Evolutionary conservation across 2,329 filamentous ascomycete genomes (phyloP).

Genomic region (Coniochaeta hoffmannii): DNA sequence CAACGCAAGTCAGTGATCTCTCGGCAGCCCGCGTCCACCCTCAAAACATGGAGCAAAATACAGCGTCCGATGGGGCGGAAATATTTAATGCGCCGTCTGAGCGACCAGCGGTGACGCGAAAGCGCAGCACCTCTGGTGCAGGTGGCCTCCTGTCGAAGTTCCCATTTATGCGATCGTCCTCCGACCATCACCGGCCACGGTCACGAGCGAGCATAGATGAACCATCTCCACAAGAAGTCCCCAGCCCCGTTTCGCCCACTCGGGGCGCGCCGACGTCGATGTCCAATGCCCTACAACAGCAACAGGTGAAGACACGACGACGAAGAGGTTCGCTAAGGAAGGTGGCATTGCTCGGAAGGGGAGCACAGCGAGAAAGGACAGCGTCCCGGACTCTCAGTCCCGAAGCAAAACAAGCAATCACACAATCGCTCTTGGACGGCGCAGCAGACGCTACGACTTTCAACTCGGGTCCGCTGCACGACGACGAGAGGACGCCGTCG

Average conservation of each 20-base stretch:
- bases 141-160: constrained; percentile 62
- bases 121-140: constrained; percentile 40
- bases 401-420: constrained; percentile 25
- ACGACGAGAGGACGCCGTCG: constrained; percentile 9
- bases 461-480: constrained; percentile 12
- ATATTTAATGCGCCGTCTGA: not conserved
- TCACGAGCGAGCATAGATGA: constrained; percentile 26
- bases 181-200: constrained; percentile 20
- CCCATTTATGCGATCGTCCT: constrained; percentile 53
- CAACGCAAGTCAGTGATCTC: not conserved
- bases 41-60: not conserved
- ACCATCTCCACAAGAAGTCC: constrained; percentile 12
- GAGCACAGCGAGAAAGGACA: constrained; percentile 52
- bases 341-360: constrained; percentile 73
- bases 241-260: not conserved
- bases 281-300: constrained; percentile 22
- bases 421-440: constrained; percentile 10
- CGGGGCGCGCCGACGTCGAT: constrained; percentile 11
- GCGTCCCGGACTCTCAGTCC: constrained; percentile 40
- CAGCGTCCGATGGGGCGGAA: not conserved
- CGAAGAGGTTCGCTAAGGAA: constrained; percentile 83
- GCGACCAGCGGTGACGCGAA: constrained; percentile 8
- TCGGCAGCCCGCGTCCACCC: not conserved
- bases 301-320: constrained; percentile 51
- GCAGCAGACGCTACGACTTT: not conserved